Conservation (phyloP, 768 basidiomycete species). For the Amanita molliuscula region DNA sequence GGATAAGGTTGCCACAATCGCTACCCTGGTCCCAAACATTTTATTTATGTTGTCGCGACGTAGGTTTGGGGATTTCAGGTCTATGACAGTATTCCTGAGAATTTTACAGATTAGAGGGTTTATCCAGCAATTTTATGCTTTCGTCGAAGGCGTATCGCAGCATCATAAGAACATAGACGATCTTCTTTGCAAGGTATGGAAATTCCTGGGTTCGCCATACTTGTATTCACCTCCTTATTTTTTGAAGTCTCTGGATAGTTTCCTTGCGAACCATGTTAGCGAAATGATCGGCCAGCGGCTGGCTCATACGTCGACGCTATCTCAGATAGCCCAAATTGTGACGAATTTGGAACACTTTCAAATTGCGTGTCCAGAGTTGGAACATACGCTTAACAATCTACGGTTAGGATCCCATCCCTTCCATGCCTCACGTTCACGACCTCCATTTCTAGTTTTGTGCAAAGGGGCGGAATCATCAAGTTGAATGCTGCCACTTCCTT, state of each 20-base stretch:
- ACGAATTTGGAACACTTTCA: constrained; percentile 91
- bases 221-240: constrained; percentile 3
- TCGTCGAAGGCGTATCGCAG: constrained; percentile 90
- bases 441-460: constrained; percentile 49
- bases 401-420: constrained; percentile 34
- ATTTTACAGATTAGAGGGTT: constrained; percentile 57
- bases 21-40: constrained; percentile 96
- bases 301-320: constrained; percentile 64
- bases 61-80: constrained; percentile 20
- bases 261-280: constrained; percentile 70
- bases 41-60: constrained; percentile 88
- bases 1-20: constrained; percentile 52
- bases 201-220: background rate
- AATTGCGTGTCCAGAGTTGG: constrained; percentile 74
- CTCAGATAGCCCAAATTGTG: constrained; percentile 88
- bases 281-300: constrained; percentile 69
- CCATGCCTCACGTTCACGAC: background rate
- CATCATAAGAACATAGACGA: constrained; percentile 90
- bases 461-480: constrained; percentile 73
- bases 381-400: constrained; percentile 72
- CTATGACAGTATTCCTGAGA: background rate
- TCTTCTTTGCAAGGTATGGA: constrained; percentile 69
- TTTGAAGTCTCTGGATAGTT: constrained; percentile 71
- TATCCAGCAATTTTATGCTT: constrained; percentile 92
- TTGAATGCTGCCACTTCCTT: constrained; percentile 59